Evolutionary conservation across 768 basidiomycete genomes (phyloP), one percentile per base, ranked within the genome.

Genomic region (Kwoniella mangroviensis): DNA sequence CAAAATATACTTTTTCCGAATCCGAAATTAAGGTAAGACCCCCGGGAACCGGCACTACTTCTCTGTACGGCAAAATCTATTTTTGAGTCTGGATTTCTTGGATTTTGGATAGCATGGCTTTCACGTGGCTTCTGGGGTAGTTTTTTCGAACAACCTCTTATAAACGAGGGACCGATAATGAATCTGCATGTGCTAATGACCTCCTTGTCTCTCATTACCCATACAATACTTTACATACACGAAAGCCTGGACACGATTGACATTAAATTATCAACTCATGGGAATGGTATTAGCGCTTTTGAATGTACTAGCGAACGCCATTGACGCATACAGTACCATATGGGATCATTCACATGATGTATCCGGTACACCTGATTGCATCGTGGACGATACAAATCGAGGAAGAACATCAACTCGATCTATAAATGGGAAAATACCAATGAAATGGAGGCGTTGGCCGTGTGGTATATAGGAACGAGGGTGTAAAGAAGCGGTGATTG

Each of bases 21-120:
- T 60, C 58, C 58, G 58, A 60, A 41, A 60, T 41, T n/a, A n/a
- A 42, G 58, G 58, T 42, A 57, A 28, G 24, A 19, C 34, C 58
- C 58, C 58, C 22, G 28, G 58, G 58, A 26, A 60, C 12, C 40
- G 40, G 58, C 19, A 34, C 34, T 34, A 34, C 34, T 7, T 34
- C 34, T 34, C 34, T 34, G 34, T 34, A 34, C 34, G 34, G 34
- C 34, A 34, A 34, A 34, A 34, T 34, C 34, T 34, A 34, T 34
- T 34, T 34, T 34, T 34, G 34, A 34, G 34, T 34, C 45, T 49
- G 45, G 45, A 49, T 49, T 49, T 19, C 45, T 34, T 34, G 34
- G 34, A 7, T 34, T 7, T 7, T 34, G 34, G 6, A 34, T 7
- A 6, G 45, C 45, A 49, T 49, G 45, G 45, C 19, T 49, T 17